These are phyloP conservation scores for Corchorus olitorius DNA, from an alignment of 345 rosid genomes.

Conservation along the genomic window DNA sequence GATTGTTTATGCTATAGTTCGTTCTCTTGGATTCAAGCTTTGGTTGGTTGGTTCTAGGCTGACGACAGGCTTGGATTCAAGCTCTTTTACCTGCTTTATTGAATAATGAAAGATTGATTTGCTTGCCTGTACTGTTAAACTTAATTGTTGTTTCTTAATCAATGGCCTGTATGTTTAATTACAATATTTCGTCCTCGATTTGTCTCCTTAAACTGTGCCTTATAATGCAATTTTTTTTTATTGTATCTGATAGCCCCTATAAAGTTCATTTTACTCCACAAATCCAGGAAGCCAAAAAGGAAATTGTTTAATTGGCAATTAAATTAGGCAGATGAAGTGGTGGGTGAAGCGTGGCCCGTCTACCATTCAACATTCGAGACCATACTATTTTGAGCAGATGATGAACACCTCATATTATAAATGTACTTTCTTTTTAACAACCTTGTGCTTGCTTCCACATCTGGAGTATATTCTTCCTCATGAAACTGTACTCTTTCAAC, in stretches of 20 bases:
- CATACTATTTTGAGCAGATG: neutral
- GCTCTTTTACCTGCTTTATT: conserved; percentile 8
- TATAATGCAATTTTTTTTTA: neutral
- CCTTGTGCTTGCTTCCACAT: neutral
- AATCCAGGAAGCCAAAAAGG: no score
- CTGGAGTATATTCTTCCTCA: no score
- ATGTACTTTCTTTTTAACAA: neutral
- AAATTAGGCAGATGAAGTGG: neutral
- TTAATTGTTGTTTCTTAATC: neutral
- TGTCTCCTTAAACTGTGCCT: neutral
- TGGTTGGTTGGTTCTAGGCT: conserved; percentile 3
- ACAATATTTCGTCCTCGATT: neutral
- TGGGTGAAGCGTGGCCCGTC: neutral
- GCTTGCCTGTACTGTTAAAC: no score
- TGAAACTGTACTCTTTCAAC: no score
- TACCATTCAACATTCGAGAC: neutral
- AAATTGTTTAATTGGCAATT: neutral
- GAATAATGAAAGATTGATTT: neutral
- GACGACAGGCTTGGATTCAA: neutral
- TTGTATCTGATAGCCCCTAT: no score
- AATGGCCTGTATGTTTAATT: neutral
- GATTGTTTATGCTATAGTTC: no score
- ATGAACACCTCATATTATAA: neutral
- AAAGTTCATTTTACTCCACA: no score
- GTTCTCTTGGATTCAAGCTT: neutral